Evolutionary conservation across 495 filamentous ascomycete genomes (phyloP).

Genomic region (Penicillium soppii): DNA sequence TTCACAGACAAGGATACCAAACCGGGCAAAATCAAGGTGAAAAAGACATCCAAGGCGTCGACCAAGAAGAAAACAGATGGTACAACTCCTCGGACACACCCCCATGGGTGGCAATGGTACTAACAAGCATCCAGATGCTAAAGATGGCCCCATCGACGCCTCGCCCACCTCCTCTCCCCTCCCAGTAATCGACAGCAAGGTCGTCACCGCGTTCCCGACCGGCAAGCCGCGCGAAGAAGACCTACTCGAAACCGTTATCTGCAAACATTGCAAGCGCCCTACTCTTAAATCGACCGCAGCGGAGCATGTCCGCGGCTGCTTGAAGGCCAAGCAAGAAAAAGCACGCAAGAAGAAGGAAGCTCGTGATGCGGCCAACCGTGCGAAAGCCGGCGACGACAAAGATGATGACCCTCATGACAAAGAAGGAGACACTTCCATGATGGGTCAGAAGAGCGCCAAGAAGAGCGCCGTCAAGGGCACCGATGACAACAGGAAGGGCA

Average conservation of each 20-base stretch:
- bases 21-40: constrained; percentile 64
- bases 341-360: constrained; percentile 80
- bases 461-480: constrained; percentile 69
- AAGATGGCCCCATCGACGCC: constrained; percentile 30
- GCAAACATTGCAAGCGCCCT: constrained; percentile 80
- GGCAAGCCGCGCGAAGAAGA: constrained; percentile 70
- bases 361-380: constrained; percentile 63
- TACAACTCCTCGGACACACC: constrained; percentile 21
- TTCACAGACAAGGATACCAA: constrained; percentile 63
- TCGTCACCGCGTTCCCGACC: constrained; percentile 68
- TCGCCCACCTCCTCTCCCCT: constrained; percentile 55
- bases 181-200: constrained; percentile 69
- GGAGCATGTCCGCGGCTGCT: constrained; percentile 67
- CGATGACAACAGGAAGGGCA: constrained; percentile 67
- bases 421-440: constrained; percentile 41
- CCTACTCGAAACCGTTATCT: constrained; percentile 63
- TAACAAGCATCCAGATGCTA: constrained; percentile 16
- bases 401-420: constrained; percentile 54
- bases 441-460: constrained; percentile 63
- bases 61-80: constrained; percentile 50
- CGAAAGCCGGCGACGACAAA: constrained; percentile 58
- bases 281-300: constrained; percentile 59
- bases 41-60: constrained; percentile 60
- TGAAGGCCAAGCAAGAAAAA: constrained; percentile 74
- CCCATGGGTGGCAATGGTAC: background rate